Base-by-base conservation (phyloP, 2,329 filamentous ascomycete genomes). In the Epichloe amarillans region DNA sequence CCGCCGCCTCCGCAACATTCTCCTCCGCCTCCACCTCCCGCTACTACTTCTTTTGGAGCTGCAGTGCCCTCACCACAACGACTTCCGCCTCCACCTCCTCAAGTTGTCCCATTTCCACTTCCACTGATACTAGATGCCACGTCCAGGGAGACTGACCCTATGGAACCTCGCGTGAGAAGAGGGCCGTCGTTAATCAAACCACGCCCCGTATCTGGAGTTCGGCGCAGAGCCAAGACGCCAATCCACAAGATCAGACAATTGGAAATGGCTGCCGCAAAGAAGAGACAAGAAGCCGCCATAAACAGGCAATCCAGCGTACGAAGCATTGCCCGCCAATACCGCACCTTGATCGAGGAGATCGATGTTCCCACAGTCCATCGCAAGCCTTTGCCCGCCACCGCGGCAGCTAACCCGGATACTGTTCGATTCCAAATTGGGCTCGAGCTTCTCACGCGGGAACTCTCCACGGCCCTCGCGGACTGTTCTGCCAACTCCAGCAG, bases 241-340 rank as follows among this genome's bases (percentile, higher is more conserved):
- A 71, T 77, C 21, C 67, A 67, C 41, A 64, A 64, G 10, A 72
- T 77, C 51, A 73, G 73, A 14, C 74, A 77, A 56, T 64, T 75
- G 2, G 75, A 77, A 52, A 62, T 53, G 41, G 57, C 62, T 6
- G 52, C 57, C 14, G 52, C 53, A 43, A 52, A 58, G 45, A 56
- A 61, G 7, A 38, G 44, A 33, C 43, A 47, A 45, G 54, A 57
- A 4, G 57, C 56, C 10, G 54, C 55, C 3, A 53, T 61, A 3
- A 61, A 61, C 36, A 67, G 69, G 55, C 66, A 63, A 1, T 66
- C 67, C 1, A 74, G 69, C 55, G 69, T 71, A 36, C 73, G 77
- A 49, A 61, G 67, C 39, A 72, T 77, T 36, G 75, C 74, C 21
- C 71, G 75, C 42, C 72, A 76, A 49, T 78, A 78, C 53, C 66